Evolutionary conservation across 2,329 filamentous ascomycete genomes (phyloP).

Genomic region (Apiospora saccharicola): DNA sequence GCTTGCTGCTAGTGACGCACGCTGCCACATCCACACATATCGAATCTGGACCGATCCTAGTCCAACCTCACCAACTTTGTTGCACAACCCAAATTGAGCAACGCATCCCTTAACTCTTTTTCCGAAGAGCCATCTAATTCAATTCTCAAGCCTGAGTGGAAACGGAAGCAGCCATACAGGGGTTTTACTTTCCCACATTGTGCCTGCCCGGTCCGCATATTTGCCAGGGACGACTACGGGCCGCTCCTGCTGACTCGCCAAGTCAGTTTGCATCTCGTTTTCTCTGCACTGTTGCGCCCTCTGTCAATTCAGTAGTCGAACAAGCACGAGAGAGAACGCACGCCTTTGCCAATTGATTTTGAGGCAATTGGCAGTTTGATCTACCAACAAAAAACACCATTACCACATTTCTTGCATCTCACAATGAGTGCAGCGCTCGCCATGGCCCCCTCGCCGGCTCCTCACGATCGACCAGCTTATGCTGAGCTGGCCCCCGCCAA

Average conservation of each 20-base stretch:
- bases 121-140: constrained; percentile 3
- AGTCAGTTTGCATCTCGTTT: constrained; percentile 5
- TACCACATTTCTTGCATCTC: constrained; percentile 28
- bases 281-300: constrained; percentile 1
- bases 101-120: constrained; percentile 15
- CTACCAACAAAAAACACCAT: background rate
- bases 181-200: background rate
- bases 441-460: constrained; percentile 73
- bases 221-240: constrained; percentile 10
- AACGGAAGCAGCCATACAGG: constrained; percentile 1
- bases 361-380: constrained; percentile 8
- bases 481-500: constrained; percentile 56
- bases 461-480: constrained; percentile 66
- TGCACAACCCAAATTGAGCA: constrained; percentile 17
- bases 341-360: constrained; percentile 5
- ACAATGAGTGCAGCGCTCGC: constrained; percentile 74
- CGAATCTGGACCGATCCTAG: constrained; percentile 22
- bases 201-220: background rate
- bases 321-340: background rate
- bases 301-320: background rate
- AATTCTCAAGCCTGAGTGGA: background rate
- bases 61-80: constrained; percentile 16
- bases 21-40: constrained; percentile 22
- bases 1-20: constrained; percentile 22
- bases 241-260: constrained; percentile 15